phyloP scores from a whole-genome alignment of 2,329 filamentous ascomycete species.

The Chaetomiaceae sp. region DNA sequence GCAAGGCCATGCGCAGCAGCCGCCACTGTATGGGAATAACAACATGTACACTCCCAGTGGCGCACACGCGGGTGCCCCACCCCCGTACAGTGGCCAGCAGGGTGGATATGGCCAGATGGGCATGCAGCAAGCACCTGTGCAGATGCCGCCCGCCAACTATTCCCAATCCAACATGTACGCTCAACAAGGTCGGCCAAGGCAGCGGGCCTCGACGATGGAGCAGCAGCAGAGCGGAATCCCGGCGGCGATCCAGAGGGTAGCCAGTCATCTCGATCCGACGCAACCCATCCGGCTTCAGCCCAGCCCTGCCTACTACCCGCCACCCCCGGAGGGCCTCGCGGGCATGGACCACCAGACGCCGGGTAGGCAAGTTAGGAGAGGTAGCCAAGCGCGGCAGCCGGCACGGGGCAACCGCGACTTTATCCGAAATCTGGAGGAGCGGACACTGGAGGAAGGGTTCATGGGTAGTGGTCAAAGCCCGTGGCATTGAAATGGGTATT shows the following conservation, averaged over 20 bases:
- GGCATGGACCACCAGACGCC: slow-evolving; percentile 57
- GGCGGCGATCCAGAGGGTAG: slow-evolving; percentile 86
- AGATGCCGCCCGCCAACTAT: slow-evolving; percentile 64
- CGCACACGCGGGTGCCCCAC: slow-evolving; percentile 41
- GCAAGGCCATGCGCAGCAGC: slow-evolving; percentile 41
- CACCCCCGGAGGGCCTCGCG: slow-evolving; percentile 76
- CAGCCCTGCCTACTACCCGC: slow-evolving; percentile 94
- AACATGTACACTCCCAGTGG: slow-evolving; percentile 68
- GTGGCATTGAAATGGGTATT: slow-evolving; percentile 59
- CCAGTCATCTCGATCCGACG: slow-evolving; percentile 90
- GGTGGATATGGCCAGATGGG: slow-evolving; percentile 69
- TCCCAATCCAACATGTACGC: slow-evolving; percentile 54
- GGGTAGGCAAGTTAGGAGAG: slow-evolving; percentile 60
- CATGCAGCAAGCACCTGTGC: slow-evolving; percentile 62
- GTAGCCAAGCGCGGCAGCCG: slow-evolving; percentile 64
- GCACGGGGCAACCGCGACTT: slow-evolving; percentile 69
- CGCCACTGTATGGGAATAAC: slow-evolving; percentile 76
- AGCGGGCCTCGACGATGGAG: slow-evolving; percentile 94
- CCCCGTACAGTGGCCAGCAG: slow-evolving; percentile 72
- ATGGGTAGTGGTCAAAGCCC: slow-evolving; percentile 56
- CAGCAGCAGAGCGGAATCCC: slow-evolving; percentile 91
- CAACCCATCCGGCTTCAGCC: slow-evolving; percentile 92
- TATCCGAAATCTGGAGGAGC: slow-evolving; percentile 89
- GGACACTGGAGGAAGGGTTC: slow-evolving; percentile 89
- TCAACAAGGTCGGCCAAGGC: slow-evolving; percentile 68